These are phyloP conservation scores for Amanita brunnescens DNA, from an alignment of 768 basidiomycete genomes.

Conservation along the genomic window DNA sequence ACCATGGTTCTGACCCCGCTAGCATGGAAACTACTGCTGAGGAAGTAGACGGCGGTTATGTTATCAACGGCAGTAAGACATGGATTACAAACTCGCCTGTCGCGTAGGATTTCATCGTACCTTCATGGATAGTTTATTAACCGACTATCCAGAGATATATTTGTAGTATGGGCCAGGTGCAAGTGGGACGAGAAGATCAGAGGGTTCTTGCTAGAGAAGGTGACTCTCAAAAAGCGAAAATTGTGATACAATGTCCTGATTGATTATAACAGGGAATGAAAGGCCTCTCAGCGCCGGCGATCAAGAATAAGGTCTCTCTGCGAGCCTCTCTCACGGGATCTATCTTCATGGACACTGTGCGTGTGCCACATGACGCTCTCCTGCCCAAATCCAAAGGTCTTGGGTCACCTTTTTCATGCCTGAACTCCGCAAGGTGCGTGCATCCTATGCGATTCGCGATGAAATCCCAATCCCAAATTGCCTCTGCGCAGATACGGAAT, in stretches of 20 bases:
- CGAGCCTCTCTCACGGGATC: conserved; percentile 80
- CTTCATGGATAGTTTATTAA: conserved; percentile 7
- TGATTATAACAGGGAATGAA: conserved; percentile 49
- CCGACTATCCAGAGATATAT: conserved; percentile 55
- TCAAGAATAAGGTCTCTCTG: conserved; percentile 90
- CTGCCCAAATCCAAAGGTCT: conserved; percentile 75
- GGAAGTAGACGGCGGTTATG: conserved; percentile 77
- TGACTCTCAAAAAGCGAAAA: background rate
- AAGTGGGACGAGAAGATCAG: conserved; percentile 90
- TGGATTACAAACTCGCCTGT: conserved; percentile 96
- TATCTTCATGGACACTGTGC: conserved; percentile 87
- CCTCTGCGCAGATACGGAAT: conserved; percentile 60
- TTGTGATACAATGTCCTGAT: background rate
- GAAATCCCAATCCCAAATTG: conserved; percentile 7
- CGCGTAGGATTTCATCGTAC: conserved; percentile 44
- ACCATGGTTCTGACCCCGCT: conserved; percentile 95
- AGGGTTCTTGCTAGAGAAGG: conserved; percentile 86
- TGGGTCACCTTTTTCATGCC: conserved; percentile 80
- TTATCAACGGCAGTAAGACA: conserved; percentile 88
- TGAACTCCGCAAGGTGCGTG: conserved; percentile 74
- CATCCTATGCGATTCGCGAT: background rate
- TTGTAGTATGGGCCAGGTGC: conserved; percentile 91
- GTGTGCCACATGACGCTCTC: conserved; percentile 63
- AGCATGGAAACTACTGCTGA: conserved; percentile 94
- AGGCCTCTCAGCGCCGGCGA: conserved; percentile 77